Percentiles rank a stretch among this genome's conserved stretches.
phyloP scores from a whole-genome alignment of 768 basidiomycete genomes.

The Kwoniella mangroviensis region DNA sequence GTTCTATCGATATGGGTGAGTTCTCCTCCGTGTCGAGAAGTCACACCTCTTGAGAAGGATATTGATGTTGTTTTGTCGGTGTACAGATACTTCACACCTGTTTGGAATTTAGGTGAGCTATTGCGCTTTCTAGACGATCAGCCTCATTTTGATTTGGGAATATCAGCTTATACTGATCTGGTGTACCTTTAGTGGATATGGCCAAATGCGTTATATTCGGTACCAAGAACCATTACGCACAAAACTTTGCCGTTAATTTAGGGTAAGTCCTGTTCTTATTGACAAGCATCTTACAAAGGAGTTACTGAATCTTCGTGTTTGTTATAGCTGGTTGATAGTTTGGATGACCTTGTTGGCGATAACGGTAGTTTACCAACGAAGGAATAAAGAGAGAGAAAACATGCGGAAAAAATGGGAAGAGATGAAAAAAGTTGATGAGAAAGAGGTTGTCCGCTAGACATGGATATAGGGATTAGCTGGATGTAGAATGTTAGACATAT shows the following conservation, averaged over 20 bases:
- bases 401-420: constrained; percentile 41
- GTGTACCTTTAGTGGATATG: constrained; percentile 35
- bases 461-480: neutral
- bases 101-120: constrained; percentile 48
- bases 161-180: neutral
- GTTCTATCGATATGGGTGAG: constrained; percentile 55
- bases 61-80: neutral
- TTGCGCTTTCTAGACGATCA: neutral
- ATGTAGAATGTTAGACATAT: neutral
- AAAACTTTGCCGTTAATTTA: constrained; percentile 55
- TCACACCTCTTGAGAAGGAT: neutral
- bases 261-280: too few relatives aligned
- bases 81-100: constrained; percentile 38
- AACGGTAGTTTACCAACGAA: constrained; percentile 31
- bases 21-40: too few relatives aligned
- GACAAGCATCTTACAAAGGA: neutral
- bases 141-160: neutral
- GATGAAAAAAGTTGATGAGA: constrained; percentile 30
- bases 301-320: neutral
- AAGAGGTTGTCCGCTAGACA: neutral
- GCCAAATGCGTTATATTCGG: constrained; percentile 55
- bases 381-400: constrained; percentile 32
- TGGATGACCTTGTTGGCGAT: constrained; percentile 31
- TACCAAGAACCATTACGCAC: constrained; percentile 54
- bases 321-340: constrained; percentile 30